These are phyloP conservation scores for Peribolospora kevripleyi DNA, from an alignment of 768 basidiomycete species.

Conservation along the genomic window DNA sequence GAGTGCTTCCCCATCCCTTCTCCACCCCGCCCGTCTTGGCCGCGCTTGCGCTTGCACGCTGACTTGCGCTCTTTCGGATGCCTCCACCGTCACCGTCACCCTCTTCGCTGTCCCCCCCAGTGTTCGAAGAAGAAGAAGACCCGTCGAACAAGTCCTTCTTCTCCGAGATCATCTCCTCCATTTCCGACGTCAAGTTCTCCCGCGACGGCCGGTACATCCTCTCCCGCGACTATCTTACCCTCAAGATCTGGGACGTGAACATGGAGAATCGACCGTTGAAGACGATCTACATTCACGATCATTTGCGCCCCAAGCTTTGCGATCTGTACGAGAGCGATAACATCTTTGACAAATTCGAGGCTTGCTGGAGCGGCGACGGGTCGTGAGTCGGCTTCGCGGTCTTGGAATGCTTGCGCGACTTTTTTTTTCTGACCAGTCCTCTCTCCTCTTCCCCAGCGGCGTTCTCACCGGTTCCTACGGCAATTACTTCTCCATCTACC, in stretches of 20 bases:
- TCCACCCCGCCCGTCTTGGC: neutral
- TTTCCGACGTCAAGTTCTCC: slow-evolving; percentile 98
- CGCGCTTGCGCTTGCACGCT: neutral
- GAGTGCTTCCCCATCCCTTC: slow-evolving; percentile 18
- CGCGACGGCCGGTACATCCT: slow-evolving; percentile 91
- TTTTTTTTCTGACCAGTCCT: neutral
- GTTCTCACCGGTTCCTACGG: slow-evolving; percentile 99
- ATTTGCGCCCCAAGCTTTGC: slow-evolving; percentile 86
- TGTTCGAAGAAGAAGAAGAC: slow-evolving; percentile 97
- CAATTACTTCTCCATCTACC: slow-evolving; percentile 99
- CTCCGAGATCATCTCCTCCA: slow-evolving; percentile 97
- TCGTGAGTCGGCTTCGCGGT: slow-evolving; percentile 26
- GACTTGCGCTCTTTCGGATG: neutral
- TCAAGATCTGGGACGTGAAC: slow-evolving; percentile 99
- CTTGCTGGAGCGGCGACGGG: slow-evolving; percentile 93
- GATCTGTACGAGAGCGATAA: slow-evolving; percentile 99
- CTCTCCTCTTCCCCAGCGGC: slow-evolving; percentile 30
- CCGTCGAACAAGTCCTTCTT: slow-evolving; percentile 94
- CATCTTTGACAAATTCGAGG: slow-evolving; percentile 99
- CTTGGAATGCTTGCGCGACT: neutral
- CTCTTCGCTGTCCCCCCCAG: slow-evolving; percentile 23
- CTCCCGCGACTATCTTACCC: slow-evolving; percentile 82
- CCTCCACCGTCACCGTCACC: neutral
- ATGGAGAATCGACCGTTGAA: slow-evolving; percentile 93
- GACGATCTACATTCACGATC: slow-evolving; percentile 96